A percentile compares a stretch with the other conserved stretches of the same genome.
These are phyloP conservation scores for Psilocybe subaeruginosa DNA, from an alignment of 768 basidiomycete genomes.

Conservation along the genomic window DNA sequence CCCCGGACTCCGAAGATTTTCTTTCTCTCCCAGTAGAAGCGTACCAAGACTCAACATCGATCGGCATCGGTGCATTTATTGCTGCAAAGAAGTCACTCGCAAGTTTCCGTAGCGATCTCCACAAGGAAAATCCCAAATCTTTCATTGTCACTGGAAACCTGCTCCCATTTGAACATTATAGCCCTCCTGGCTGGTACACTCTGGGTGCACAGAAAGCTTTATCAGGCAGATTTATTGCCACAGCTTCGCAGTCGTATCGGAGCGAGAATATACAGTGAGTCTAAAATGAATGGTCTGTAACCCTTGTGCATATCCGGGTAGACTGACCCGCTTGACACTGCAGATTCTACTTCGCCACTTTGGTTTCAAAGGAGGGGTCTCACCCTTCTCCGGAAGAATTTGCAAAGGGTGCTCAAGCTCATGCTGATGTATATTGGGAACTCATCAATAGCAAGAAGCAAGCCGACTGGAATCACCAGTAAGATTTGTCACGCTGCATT, in stretches of 20 bases:
- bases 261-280: slow-evolving; percentile 23
- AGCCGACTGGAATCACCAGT: slow-evolving; percentile 26
- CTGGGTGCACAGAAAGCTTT: slow-evolving; percentile 28
- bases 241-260: slow-evolving; percentile 23
- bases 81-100: slow-evolving; percentile 30
- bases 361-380: slow-evolving; percentile 25
- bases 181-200: slow-evolving; percentile 12
- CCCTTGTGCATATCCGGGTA: too few relatives aligned
- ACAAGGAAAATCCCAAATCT: slow-evolving; percentile 26
- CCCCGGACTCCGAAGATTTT: slow-evolving; percentile 20
- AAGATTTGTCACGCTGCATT: neutral
- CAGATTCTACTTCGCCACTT: slow-evolving; percentile 32
- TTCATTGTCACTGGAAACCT: slow-evolving; percentile 36
- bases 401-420: slow-evolving; percentile 24
- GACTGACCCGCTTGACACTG: neutral
- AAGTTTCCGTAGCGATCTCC: slow-evolving; percentile 25
- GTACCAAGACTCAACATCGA: slow-evolving; percentile 14
- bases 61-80: slow-evolving; percentile 24
- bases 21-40: slow-evolving; percentile 25
- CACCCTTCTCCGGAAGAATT: slow-evolving; percentile 19
- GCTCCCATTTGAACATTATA: slow-evolving; percentile 24
- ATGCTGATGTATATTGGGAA: slow-evolving; percentile 29
- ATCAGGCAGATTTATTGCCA: slow-evolving; percentile 24
- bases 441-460: slow-evolving; percentile 26
- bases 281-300: neutral